A percentile compares a stretch with the other conserved stretches of the same genome.
Evolutionary conservation across 2,329 filamentous ascomycete genomes (phyloP).

Genomic region (Cordyceps tenuipes): DNA sequence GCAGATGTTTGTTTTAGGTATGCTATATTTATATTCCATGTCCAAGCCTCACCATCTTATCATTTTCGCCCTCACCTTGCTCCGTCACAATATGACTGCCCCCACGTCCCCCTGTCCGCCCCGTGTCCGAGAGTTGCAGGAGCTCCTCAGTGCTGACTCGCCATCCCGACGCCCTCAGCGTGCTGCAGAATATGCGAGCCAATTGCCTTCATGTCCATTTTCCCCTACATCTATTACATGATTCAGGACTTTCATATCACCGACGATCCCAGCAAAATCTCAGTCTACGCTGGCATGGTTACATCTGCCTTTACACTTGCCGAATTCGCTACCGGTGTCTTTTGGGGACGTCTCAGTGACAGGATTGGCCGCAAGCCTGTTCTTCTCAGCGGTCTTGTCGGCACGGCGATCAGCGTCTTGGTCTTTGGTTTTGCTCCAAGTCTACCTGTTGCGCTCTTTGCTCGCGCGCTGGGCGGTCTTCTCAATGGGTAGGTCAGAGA

Average conservation of each 20-base stretch:
- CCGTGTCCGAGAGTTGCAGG: background rate
- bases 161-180: conserved; percentile 40
- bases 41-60: background rate
- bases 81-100: background rate
- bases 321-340: conserved; percentile 83
- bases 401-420: conserved; percentile 87
- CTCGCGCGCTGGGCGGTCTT: conserved; percentile 79
- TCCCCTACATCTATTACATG: conserved; percentile 98
- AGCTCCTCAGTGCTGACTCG: conserved; percentile 5
- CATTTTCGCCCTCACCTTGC: background rate
- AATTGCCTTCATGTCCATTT: conserved; percentile 99
- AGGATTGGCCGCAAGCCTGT: conserved; percentile 88
- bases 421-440: conserved; percentile 85
- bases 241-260: conserved; percentile 84
- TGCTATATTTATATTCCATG: conserved; percentile 15
- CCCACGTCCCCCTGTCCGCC: conserved; percentile 1
- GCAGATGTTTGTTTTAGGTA: conserved; percentile 48
- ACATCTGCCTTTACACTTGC: conserved; percentile 94
- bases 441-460: conserved; percentile 73
- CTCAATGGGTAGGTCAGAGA: conserved; percentile 70
- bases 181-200: conserved; percentile 95
- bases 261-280: conserved; percentile 68
- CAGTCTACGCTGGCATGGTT: conserved; percentile 90
- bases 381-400: conserved; percentile 77
- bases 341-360: conserved; percentile 92